Base-by-base conservation (phyloP, 2,329 filamentous ascomycete species). In the Xylariaceae sp. region DNA sequence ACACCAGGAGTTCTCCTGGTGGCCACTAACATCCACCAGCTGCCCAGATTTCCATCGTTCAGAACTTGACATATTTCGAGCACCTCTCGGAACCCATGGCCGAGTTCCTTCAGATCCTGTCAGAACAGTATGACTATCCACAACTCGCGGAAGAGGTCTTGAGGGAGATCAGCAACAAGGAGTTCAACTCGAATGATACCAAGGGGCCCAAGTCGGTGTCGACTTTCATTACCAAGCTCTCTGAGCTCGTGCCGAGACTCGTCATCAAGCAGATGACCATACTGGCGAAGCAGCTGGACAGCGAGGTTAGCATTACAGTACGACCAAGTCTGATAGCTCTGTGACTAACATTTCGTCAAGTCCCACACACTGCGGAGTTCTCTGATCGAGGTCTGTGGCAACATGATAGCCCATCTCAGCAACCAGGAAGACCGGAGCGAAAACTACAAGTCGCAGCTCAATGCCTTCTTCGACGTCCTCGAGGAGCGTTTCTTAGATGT, bases 21-120 rank as follows among this genome's bases (percentile, higher is more conserved):
- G 37, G 41, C 39, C 52, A 15, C 60, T 64, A 18, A 68, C 67
- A 62, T 65, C 59, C 64, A 72, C 47, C 68, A 95, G 90, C 90
- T 55, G 94, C 94, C 1, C 94, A 99, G 80, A 97, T 96, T 52
- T 96, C 92, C 51, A 96, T 99, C 69, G 92, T 97, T 57, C 94
- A 99, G 74, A 97, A 94, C 71, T 77, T 99, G 66, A 96, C 94
- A 4, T 99, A 99, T 73, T 99, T 97, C 69, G 94, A 99, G 75
- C 94, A 99, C 74, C 78, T 99, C n/a, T 93, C 94, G 0, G 94
- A 99, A 71, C 94, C 94, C 1, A 99, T 99, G 94, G 94, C 94
- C 37, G 95, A 99, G 73, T 96, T 99, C 68, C 78, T 99, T 3
- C 91, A 97, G 68, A 99, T 97, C 69, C 80, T 99, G 30, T 88